Base-by-base conservation (phyloP, 2,329 filamentous ascomycete genomes). In the Tolypocladium endophyticum region DNA sequence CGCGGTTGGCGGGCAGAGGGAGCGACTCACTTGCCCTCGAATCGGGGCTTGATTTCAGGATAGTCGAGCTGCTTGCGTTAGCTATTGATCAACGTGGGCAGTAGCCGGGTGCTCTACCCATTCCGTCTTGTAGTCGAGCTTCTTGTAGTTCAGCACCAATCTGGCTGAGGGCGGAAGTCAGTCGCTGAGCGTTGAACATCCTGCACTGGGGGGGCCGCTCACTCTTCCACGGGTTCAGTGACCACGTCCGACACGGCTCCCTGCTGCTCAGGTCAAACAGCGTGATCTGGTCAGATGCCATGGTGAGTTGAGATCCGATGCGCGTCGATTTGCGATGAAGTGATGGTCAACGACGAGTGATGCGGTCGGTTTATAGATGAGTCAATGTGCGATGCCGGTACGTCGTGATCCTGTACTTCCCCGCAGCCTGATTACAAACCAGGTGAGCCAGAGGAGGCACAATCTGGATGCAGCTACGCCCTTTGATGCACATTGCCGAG, bases 211-310 rank as follows among this genome's bases (percentile, higher is more conserved):
- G 25, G 33, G 8, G 57, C 4, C 4, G 14, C 68, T 65, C 72
- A 87, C 86, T 84, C 73, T 87, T 90, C 87, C 86, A 90, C 0
- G 87, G 82, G 68, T 90, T 90, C 54, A 82, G 73, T 1, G 86
- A 87, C 87, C 87, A 90, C 9, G 72, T 72, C 45, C 74, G 70
- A 20, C 74, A 74, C 25, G 74, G 69, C 30, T 64, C 72, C 67
- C 76, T 80, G 71, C 77, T 84, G 3, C 86, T 81, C 3, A 90
- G 70, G 68, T 90, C 87, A 64, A 83, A 88, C 1, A 90, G 69
- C 11, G 81, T 73, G 43, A 87, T 74, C 52, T 75, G 70, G 4
- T 66, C 62, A 1, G 70, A 63, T 36, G 71, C 61, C 72, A 74
- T 74, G 7, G 35, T 65, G 59, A 18, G 2, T 33, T n/a, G 12